Conservation (phyloP, 768 basidiomycete species). For the Podaxis sp. region DNA sequence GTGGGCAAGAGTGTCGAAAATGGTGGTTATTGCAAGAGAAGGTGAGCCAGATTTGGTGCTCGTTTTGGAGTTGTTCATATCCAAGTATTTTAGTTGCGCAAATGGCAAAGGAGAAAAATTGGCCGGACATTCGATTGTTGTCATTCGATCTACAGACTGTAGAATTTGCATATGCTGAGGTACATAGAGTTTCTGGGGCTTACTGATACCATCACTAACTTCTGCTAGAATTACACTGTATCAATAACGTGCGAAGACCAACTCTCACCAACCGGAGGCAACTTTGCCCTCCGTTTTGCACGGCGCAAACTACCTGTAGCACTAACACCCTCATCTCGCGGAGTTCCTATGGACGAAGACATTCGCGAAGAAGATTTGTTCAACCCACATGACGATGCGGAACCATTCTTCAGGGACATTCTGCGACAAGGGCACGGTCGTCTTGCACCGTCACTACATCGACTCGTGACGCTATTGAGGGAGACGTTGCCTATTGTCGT, state of each 20-base stretch:
- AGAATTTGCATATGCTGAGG: conserved; percentile 79
- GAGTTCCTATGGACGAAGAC: conserved; percentile 25
- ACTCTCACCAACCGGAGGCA: conserved; percentile 63
- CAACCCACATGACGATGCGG: conserved; percentile 81
- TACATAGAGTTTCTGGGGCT: conserved; percentile 25
- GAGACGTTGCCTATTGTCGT: conserved; percentile 78
- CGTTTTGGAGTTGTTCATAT: neutral
- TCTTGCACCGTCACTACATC: conserved; percentile 63
- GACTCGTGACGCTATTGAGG: conserved; percentile 66
- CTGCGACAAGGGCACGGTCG: conserved; percentile 65
- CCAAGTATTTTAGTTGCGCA: conserved; percentile 61
- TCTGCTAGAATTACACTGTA: conserved; percentile 66
- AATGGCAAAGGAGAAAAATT: conserved; percentile 72
- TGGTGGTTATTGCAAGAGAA: conserved; percentile 91
- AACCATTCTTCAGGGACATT: conserved; percentile 70
- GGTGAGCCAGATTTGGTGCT: conserved; percentile 40
- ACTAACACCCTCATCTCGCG: conserved; percentile 14
- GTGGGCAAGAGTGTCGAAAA: conserved; percentile 91
- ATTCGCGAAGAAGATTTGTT: conserved; percentile 30
- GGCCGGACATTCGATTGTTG: conserved; percentile 77
- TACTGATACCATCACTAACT: neutral
- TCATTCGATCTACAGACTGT: conserved; percentile 92
- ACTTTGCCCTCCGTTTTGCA: conserved; percentile 74
- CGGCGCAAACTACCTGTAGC: conserved; percentile 31
- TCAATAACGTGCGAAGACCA: conserved; percentile 80